These are phyloP conservation scores for Leucoagaricus sp. DNA, from an alignment of 1,284 basidiomycete genomes.

Conservation along the genomic window DNA sequence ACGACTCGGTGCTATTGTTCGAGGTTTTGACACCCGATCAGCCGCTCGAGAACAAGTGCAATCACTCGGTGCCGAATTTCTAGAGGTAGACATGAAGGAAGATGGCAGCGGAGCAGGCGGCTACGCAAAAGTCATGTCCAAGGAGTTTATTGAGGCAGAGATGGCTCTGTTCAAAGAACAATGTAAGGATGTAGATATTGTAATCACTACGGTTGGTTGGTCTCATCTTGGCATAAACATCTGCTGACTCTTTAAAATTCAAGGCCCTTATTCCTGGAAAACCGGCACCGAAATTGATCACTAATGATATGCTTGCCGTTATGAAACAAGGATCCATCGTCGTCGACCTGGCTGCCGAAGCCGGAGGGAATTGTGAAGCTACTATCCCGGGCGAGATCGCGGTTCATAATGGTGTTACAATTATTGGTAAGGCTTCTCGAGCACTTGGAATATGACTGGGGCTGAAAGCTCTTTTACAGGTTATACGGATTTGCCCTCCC, in stretches of 20 bases:
- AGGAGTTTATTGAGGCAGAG: slow-evolving; percentile 86
- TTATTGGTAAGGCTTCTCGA: slow-evolving; percentile 57
- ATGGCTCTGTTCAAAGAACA: slow-evolving; percentile 88
- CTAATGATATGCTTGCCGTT: slow-evolving; percentile 77
- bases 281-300: slow-evolving; percentile 82
- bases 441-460: slow-evolving; percentile 5
- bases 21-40: slow-evolving; percentile 82
- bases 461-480: slow-evolving; percentile 41
- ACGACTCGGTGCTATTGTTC: slow-evolving; percentile 82
- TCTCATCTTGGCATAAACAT: neutral
- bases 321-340: slow-evolving; percentile 90
- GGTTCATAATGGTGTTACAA: slow-evolving; percentile 71
- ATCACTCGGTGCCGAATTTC: slow-evolving; percentile 83
- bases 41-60: slow-evolving; percentile 86
- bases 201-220: slow-evolving; percentile 73
- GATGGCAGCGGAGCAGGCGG: slow-evolving; percentile 80
- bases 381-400: slow-evolving; percentile 74
- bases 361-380: slow-evolving; percentile 82
- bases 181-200: slow-evolving; percentile 84
- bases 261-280: slow-evolving; percentile 81
- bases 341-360: slow-evolving; percentile 83
- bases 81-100: slow-evolving; percentile 77
- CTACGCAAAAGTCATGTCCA: slow-evolving; percentile 90
- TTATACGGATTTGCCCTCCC: slow-evolving; percentile 80
- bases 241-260: neutral